Base-by-base conservation (phyloP, 441 rosid genomes). In the Euphorbia schlechtendalii region DNA sequence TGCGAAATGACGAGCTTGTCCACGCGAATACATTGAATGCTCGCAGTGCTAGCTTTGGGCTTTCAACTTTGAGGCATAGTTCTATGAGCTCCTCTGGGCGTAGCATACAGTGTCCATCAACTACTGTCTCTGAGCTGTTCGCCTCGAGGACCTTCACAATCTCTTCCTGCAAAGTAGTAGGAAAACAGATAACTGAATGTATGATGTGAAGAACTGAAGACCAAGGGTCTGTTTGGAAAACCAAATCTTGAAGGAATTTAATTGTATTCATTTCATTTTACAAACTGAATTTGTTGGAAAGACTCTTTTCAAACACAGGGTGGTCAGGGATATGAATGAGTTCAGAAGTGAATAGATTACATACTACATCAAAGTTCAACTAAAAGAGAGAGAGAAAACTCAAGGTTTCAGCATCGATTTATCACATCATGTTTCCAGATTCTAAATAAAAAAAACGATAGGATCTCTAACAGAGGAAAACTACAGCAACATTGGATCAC, bases 21-120 rank as follows among this genome's bases (percentile, higher is more conserved):
- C 94, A 89, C 64, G 96, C 92, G 73, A 94, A 94, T 69, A 87
- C 88, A 60, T 91, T 92, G 30, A 94, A 94, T 43, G 86, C 86
- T 25, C 60, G 83, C 80, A 78, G 62, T n/a, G 86, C 78, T 48
- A 85, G 83, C 74, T 80, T 86, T 17, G 69, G 77, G 17, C 74
- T 80, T 43, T 74, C 81, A 30, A 82, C 73, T 66, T 73, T 54
- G 14, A 94, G 83, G 77, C 99, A 94, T 41, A 83, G 74, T 61
- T 79, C 82, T 48, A 89, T 73, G 65, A 94, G 92, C 76, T 86
- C 90, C 64, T 86, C 92, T 3, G 98, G 92, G 21, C 73, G 83
- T 21, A 83, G 76, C 30, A 89, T 88, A 54, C 65, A 71, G 65
- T 68, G 75, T 63, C 58, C 78, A 12, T 72, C 69, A 64, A 41